A percentile compares a stretch with the other conserved stretches of the same genome.
Evolutionary conservation across 106 monocot species (phyloP).

Genomic region (Posidonia australis): DNA sequence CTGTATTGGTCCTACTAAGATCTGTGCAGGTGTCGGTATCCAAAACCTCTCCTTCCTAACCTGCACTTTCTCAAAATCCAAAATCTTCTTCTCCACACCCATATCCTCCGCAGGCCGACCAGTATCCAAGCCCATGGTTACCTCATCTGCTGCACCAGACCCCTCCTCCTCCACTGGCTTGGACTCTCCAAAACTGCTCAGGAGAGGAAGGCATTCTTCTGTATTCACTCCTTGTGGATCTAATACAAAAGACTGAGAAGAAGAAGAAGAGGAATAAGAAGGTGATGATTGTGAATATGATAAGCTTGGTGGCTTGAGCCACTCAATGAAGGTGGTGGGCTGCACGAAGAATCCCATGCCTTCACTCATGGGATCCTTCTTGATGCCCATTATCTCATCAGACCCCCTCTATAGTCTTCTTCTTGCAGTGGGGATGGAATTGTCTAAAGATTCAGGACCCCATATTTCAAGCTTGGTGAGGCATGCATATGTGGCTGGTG

Average conservation of each 20-base stretch:
- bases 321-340: conserved; percentile 14
- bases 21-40: conserved; percentile 75
- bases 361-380: conserved; percentile 19
- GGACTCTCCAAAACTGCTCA: background rate
- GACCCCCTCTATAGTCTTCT: background rate
- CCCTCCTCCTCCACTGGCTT: conserved; percentile 8
- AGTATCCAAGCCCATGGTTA: conserved; percentile 24
- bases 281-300: conserved; percentile 1
- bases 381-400: background rate
- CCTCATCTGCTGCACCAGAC: conserved; percentile 16
- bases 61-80: conserved; percentile 11
- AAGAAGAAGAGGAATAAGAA: conserved; percentile 3
- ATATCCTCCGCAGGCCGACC: conserved; percentile 21
- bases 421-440: background rate
- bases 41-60: conserved; percentile 35
- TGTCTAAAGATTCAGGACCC: too few relatives aligned
- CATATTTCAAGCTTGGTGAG: too few relatives aligned
- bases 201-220: background rate
- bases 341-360: conserved; percentile 1
- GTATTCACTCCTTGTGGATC: background rate
- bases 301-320: conserved; percentile 21
- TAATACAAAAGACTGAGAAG: background rate
- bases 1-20: conserved; percentile 59
- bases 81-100: conserved; percentile 3
- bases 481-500: too few relatives aligned